Conservation (phyloP, 2,329 filamentous ascomycete genomes). For the Epichloe uncinata region DNA sequence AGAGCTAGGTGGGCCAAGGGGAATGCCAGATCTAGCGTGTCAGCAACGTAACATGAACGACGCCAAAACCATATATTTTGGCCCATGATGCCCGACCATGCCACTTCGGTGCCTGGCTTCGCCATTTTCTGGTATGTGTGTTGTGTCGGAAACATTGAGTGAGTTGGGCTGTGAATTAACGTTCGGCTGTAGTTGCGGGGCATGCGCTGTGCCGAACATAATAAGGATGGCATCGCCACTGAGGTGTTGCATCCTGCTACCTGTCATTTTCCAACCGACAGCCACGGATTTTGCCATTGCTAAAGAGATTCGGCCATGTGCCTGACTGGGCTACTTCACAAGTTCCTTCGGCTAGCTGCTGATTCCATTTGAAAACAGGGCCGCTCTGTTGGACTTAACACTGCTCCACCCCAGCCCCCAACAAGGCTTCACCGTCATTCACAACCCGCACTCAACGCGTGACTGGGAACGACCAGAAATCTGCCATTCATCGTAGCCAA, state of each 20-base stretch:
- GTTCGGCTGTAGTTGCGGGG: background rate
- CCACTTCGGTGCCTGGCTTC: background rate
- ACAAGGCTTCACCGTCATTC: background rate
- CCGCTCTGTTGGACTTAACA: background rate
- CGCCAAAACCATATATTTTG: background rate
- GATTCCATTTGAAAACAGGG: background rate
- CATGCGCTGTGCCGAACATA: slow-evolving; percentile 1
- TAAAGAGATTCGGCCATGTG: background rate
- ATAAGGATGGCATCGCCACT: slow-evolving; percentile 1
- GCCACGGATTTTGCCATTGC: background rate
- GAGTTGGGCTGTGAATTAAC: background rate
- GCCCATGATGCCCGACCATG: background rate
- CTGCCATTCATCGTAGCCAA: background rate
- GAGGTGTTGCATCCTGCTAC: background rate
- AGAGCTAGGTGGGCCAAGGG: too few relatives aligned
- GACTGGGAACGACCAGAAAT: too few relatives aligned
- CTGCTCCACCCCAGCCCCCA: background rate
- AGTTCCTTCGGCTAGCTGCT: background rate
- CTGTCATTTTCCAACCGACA: background rate
- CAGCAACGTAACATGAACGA: background rate
- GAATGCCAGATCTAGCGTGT: background rate
- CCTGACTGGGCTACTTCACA: background rate
- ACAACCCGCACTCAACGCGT: background rate
- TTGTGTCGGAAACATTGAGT: background rate
- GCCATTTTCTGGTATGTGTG: background rate